Base-by-base conservation (phyloP, 2,329 filamentous ascomycete species). In the Chrysoporthe austroafricana region DNA sequence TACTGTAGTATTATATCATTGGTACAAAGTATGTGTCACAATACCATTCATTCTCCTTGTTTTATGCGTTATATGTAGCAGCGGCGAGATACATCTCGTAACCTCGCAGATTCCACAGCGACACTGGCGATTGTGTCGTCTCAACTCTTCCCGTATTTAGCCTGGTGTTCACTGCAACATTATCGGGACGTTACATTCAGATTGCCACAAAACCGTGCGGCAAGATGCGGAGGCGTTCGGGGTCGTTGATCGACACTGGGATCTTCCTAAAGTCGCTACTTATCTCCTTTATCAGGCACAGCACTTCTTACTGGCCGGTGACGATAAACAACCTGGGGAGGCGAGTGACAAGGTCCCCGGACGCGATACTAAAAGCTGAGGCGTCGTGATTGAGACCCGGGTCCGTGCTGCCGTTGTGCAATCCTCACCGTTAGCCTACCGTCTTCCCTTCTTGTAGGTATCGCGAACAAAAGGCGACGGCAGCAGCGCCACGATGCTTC, bases 401-500 rank as follows among this genome's bases (percentile, higher is more conserved):
- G 36, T 39, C 36, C 36, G 43, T 44, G 43, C 43, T 44, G 13
- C 34, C 26, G 34, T 57, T 57, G 8, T 34, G 21, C 4, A 11
- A 44, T 21, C 13, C n/a, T 8, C n/a, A 34, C n/a, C 8, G 16
- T n/a, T n/a, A 42, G 7, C 4, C 46, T 46, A 46, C 44, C 7
- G 14, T 14, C 18, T 36, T 58, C n/a, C 4, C 16, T 21, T 42
- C 9, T 0, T 13, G 18, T 16, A n/a, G 9, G 42, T 16, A 11
- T 2, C 1, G 2, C 21, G 2, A 39, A 44, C 21, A n/a, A 21
- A 21, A 39, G 36, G 36, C 9, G 36, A 39, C 36, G 4, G 36
- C 36, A 39, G 36, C 36, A 9, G 36, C 36, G 9, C 11, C 52
- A 71, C 70, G 44, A 81, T 81, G 77, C 65, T 80, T 66, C 70